These are phyloP conservation scores for Oxytropis ochrocephala DNA, from an alignment of 306 rosid genomes.

Conservation along the genomic window DNA sequence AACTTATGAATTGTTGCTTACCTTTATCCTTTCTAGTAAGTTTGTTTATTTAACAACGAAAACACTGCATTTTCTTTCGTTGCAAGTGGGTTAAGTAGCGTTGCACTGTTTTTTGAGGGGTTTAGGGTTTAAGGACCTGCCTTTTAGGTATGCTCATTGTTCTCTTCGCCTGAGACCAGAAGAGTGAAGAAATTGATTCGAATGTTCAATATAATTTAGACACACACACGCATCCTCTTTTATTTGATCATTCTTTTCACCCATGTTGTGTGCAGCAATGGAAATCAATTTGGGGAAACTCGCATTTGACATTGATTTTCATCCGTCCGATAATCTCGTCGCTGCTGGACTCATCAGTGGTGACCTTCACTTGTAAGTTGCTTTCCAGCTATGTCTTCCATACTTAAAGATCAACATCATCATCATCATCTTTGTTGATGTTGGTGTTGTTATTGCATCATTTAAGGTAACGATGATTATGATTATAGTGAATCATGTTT, in stretches of 20 bases:
- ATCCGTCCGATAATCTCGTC: constrained; percentile 57
- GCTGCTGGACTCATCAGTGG: constrained; percentile 61
- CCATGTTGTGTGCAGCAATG: constrained; percentile 26
- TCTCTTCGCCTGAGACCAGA: neutral
- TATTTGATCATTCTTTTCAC: neutral
- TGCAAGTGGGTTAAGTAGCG: no score
- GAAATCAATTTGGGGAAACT: constrained; percentile 60
- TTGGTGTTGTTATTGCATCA: neutral
- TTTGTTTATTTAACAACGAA: no score
- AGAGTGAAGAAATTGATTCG: neutral
- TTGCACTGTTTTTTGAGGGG: no score
- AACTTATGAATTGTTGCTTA: no score
- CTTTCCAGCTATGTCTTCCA: no score
- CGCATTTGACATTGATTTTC: constrained; percentile 77
- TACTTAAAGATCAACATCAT: no score
- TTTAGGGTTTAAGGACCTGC: neutral
- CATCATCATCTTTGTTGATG: no score
- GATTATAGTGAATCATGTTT: neutral
- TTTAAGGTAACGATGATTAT: neutral
- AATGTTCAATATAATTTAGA: neutral
- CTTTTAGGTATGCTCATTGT: neutral
- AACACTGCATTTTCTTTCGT: no score
- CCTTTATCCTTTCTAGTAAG: no score
- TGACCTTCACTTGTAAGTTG: constrained; percentile 55
- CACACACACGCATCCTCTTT: neutral